These are phyloP conservation scores for Trebouxia sp. DNA, from an alignment of 139 green algal species.

Conservation along the genomic window DNA sequence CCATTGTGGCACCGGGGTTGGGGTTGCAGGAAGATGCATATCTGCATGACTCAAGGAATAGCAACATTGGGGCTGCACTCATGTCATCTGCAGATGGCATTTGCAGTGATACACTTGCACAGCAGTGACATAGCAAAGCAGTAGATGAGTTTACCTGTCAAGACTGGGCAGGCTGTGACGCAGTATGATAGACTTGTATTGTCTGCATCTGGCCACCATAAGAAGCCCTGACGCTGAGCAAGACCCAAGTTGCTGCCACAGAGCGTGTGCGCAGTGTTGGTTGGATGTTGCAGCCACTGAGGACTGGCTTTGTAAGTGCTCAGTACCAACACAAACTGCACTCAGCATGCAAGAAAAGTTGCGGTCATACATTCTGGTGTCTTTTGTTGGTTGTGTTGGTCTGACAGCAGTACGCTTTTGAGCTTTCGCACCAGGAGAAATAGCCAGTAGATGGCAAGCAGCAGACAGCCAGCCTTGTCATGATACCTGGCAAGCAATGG, in stretches of 20 bases:
- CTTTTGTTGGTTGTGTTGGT: too few relatives aligned
- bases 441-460: not conserved
- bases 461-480: conserved; percentile 1
- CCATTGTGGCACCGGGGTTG: not conserved
- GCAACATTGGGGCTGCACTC: not conserved
- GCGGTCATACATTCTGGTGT: too few relatives aligned
- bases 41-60: not conserved
- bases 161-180: not conserved
- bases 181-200: conserved; percentile 13
- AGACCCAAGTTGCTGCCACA: not conserved
- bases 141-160: not conserved
- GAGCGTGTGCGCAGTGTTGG: conserved; percentile 5
- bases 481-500: conserved; percentile 1
- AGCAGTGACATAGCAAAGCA: not conserved
- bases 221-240: not conserved
- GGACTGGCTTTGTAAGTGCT: conserved; percentile 5
- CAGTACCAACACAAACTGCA: not conserved
- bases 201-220: conserved; percentile 1
- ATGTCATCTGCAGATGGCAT: not conserved
- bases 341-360: too few relatives aligned
- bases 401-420: not conserved
- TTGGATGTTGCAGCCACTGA: conserved; percentile 26
- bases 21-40: not conserved
- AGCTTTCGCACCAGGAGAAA: not conserved
- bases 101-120: not conserved